Base-by-base conservation (phyloP, 2,329 filamentous ascomycete species). In the Xylariaceae sp. region DNA sequence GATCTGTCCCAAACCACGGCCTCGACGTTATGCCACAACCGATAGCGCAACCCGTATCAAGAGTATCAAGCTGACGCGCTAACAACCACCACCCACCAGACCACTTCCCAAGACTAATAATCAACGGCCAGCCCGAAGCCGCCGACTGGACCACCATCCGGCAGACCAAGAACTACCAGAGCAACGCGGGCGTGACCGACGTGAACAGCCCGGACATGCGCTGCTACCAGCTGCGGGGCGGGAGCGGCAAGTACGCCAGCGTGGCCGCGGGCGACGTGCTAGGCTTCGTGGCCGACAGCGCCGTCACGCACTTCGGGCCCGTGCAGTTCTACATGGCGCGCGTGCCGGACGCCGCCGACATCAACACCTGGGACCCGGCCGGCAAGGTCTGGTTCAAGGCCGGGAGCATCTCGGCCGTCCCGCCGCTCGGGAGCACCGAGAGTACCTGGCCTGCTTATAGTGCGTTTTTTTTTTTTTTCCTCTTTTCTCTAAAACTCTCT, bases 341-440 rank as follows among this genome's bases (percentile, higher is more conserved):
- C 3, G 68, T 66, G 7, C 67, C 67, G 16, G 68, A 69, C 7
- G 50, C 49, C 46, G 60, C 61, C 21, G 59, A 70, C 49, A 58
- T 70, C 61, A 67, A 65, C 58, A 64, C 62, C 13, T 70, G 67
- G 67, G 68, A 70, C 2, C 56, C 66, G 2, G 58, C 64, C 3
- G 69, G 69, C 15, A 65, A 67, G 49, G 68, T 70, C 11, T 70
- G 69, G 69, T 70, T 70, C 61, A 72, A 72, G 58, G 63, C 60
- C 26, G 67, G 51, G 0, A 63, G 58, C 45, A 69, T 69, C 52
- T 52, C 52, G 6, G 65, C 62, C 23, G 59, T 66, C 0, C 57
- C 62, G 26, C 60, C 62, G 1, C 23, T 63, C 6, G 61, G 60
- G 0, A 63, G 62, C 2, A 43, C 53, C 29, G 63, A 62, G 59